Conservation (phyloP, 2,329 filamentous ascomycete species). For the Graphilbum ipis-grandicollis region DNA sequence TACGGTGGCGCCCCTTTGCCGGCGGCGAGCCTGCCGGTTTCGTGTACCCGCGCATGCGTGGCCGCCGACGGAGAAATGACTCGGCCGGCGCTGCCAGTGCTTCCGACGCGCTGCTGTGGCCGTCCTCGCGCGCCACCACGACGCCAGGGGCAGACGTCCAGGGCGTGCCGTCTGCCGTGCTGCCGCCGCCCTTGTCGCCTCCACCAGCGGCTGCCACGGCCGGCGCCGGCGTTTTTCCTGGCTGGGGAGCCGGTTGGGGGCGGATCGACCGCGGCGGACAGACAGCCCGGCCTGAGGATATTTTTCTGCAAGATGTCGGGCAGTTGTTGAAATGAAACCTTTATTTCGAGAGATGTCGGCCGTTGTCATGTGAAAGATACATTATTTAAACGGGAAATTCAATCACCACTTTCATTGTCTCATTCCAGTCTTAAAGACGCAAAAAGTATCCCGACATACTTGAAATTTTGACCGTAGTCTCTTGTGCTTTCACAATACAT, state of each 20-base stretch:
- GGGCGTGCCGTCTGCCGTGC: no score
- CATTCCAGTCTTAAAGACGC: no score
- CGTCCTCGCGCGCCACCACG: neutral
- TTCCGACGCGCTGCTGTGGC: no score
- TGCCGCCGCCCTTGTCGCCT: neutral
- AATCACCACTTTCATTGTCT: no score
- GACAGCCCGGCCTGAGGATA: constrained; percentile 15
- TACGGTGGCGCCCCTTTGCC: constrained; percentile 26
- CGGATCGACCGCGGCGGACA: constrained; percentile 17
- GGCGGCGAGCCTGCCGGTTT: constrained; percentile 36
- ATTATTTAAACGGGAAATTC: no score
- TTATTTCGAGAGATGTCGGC: no score
- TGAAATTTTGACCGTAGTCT: no score
- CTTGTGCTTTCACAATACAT: no score
- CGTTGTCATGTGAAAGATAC: no score
- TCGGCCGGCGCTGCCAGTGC: no score
- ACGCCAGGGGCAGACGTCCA: constrained; percentile 4
- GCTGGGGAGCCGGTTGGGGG: constrained; percentile 23
- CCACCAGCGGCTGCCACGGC: constrained; percentile 2
- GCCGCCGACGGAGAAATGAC: no score
- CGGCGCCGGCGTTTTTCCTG: constrained; percentile 14
- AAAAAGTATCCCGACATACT: no score
- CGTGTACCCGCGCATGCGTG: constrained; percentile 20
- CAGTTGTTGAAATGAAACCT: constrained; percentile 16
- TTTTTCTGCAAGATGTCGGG: constrained; percentile 20